Evolutionary conservation across 2,329 filamentous ascomycete species (phyloP).

Genomic region (Biscogniauxia sp.): DNA sequence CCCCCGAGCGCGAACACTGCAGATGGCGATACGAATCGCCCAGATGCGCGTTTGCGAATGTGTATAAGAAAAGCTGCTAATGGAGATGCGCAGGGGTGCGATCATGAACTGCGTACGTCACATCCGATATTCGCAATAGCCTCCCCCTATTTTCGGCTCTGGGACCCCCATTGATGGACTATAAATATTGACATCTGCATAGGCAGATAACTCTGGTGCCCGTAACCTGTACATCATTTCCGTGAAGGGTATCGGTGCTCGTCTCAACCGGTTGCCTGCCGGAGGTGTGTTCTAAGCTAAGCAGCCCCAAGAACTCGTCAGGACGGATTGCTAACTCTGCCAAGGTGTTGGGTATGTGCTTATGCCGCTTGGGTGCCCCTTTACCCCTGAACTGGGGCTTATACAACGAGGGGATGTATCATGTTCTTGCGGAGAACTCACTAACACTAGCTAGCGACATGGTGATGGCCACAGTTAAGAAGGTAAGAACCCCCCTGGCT

Average conservation of each 20-base stretch:
- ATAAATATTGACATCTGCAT: neutral
- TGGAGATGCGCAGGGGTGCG: slow-evolving; percentile 67
- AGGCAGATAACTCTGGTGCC: slow-evolving; percentile 91
- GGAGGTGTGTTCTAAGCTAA: neutral
- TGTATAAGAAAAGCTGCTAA: slow-evolving; percentile 13
- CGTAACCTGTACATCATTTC: slow-evolving; percentile 83
- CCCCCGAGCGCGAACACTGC: slow-evolving; percentile 41
- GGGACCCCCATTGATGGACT: too few relatives aligned
- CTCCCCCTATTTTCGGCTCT: too few relatives aligned
- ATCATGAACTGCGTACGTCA: slow-evolving; percentile 89
- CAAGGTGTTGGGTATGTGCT: neutral
- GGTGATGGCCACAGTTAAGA: slow-evolving; percentile 26
- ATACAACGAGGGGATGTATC: neutral
- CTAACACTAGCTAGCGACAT: slow-evolving; percentile 10
- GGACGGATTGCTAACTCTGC: neutral
- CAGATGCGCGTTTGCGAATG: neutral
- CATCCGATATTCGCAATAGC: neutral
- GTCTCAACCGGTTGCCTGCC: slow-evolving; percentile 73
- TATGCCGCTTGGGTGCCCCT: too few relatives aligned
- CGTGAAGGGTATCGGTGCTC: slow-evolving; percentile 97
- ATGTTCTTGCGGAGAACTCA: neutral
- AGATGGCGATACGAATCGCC: slow-evolving; percentile 18
- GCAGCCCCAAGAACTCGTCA: neutral
- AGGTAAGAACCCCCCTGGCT: slow-evolving; percentile 2
- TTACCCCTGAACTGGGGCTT: neutral